Conservation (phyloP, 371 early-diverging fungal species). For the Smittium culicis region DNA sequence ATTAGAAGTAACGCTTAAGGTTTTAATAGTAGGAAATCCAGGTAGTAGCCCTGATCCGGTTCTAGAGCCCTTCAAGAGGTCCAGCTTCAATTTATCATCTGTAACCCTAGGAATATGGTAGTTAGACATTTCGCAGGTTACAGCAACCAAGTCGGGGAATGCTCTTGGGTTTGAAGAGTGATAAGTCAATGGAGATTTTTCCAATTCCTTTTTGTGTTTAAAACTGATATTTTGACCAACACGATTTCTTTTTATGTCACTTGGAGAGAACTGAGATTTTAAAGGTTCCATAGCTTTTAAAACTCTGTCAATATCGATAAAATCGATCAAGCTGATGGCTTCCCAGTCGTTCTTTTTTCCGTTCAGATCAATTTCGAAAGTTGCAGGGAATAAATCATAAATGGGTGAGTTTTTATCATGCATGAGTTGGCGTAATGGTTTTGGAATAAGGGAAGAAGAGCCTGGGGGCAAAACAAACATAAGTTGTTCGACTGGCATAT, state of each 20-base stretch:
- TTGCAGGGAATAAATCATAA: constrained; percentile 84
- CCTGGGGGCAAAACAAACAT: constrained; percentile 96
- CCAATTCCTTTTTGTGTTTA: constrained; percentile 26
- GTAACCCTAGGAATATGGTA: neutral
- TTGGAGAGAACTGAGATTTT: constrained; percentile 53
- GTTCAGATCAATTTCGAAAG: constrained; percentile 89
- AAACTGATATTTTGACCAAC: constrained; percentile 56
- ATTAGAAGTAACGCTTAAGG: constrained; percentile 49
- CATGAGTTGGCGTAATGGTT: constrained; percentile 69
- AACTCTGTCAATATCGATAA: constrained; percentile 74
- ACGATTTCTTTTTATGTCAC: constrained; percentile 60
- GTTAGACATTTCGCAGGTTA: neutral
- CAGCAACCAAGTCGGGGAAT: neutral
- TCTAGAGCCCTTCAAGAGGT: constrained; percentile 48
- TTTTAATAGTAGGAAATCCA: constrained; percentile 82
- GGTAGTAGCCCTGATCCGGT: constrained; percentile 55
- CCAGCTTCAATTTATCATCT: constrained; percentile 37
- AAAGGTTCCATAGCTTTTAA: constrained; percentile 57
- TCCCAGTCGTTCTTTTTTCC: constrained; percentile 98
- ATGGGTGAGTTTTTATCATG: constrained; percentile 69
- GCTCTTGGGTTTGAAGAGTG: neutral
- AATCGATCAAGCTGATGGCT: constrained; percentile 88
- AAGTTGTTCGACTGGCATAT: constrained; percentile 93
- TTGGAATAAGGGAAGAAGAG: constrained; percentile 67
- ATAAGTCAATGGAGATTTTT: neutral